Base-by-base conservation (phyloP, 768 basidiomycete genomes). In the Megacollybia marginata region DNA sequence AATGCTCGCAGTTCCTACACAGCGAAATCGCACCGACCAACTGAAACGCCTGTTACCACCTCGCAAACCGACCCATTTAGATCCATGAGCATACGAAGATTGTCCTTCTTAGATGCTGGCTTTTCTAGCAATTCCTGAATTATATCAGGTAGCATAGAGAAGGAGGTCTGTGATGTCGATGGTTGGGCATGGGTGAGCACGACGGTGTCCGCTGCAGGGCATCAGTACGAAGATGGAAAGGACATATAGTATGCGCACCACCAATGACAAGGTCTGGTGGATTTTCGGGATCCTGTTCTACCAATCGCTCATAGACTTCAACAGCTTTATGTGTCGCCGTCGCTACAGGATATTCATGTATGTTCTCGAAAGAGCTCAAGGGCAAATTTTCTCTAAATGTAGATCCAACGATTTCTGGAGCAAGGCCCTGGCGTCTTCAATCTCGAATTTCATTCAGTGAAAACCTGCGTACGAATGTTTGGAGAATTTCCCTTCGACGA, bases 51-150 rank as follows among this genome's bases (percentile, higher is more conserved):
- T 0, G 94, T 97, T 18, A 96, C 90, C 18, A 97, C 92, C 62
- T 95, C 89, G 57, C 93, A 95, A 0, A 83, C 77, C 45, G 77
- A 73, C 7, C 92, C 95, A 46, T 93, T 92, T 54, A 96, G 71
- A 51, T 92, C 88, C 44, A 86, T 68, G 48, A 99, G 72, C 89
- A 92, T 95, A 19, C 88, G 78, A 44, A 88, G 60, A 63, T 97
- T 86, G 52, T 97, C 94, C 28, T 70, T 80, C 58, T 88, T 87
- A 9, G 78, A 78, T 0, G 53, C 43, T 0, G 96, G 96, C 62
- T 98, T 99, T 66, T 99, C 96, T 1, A 98, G 70, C 7, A 98
- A 71, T 46, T 92, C 88, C 49, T 91, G 91, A 1, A 60, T 63
- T 5, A 65, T 64, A 20, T 70, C 63, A 2, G 78, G 75, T 9